Evolutionary conservation across 2,329 filamentous ascomycete species (phyloP).

Genomic region (Beauveria sp.): DNA sequence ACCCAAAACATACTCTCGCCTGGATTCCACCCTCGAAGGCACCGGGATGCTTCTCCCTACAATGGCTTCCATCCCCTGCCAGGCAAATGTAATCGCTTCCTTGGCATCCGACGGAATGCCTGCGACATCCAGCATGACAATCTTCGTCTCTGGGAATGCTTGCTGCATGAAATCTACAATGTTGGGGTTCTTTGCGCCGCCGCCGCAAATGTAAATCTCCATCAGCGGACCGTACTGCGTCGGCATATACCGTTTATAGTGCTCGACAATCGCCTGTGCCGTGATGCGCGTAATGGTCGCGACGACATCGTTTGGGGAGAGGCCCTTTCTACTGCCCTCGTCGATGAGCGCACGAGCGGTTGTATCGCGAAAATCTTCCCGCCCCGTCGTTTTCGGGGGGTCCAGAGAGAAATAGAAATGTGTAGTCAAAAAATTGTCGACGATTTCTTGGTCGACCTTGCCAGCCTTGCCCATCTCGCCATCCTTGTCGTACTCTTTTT

Average conservation of each 20-base stretch:
- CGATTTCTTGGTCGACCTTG: conserved; percentile 40
- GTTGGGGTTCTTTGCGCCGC: conserved; percentile 50
- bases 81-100: conserved; percentile 48
- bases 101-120: conserved; percentile 50
- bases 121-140: conserved; percentile 49
- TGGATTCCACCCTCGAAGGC: conserved; percentile 43
- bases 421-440: conserved; percentile 39
- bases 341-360: conserved; percentile 43
- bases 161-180: conserved; percentile 44
- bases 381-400: conserved; percentile 50
- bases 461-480: conserved; percentile 42
- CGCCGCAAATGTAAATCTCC: conserved; percentile 55
- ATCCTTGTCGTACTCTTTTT: conserved; percentile 42
- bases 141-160: conserved; percentile 38
- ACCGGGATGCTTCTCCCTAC: conserved; percentile 48
- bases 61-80: conserved; percentile 52
- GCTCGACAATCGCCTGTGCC: conserved; percentile 46
- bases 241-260: conserved; percentile 40
- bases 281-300: conserved; percentile 54
- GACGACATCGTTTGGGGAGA: conserved; percentile 44
- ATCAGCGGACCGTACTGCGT: conserved; percentile 31
- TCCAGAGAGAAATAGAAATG: conserved; percentile 42
- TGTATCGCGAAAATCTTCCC: conserved; percentile 52
- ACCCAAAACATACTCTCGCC: conserved; percentile 42
- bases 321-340: conserved; percentile 34